phyloP scores from a whole-genome alignment of 768 basidiomycete genomes.

The Mrakia blollopis region DNA sequence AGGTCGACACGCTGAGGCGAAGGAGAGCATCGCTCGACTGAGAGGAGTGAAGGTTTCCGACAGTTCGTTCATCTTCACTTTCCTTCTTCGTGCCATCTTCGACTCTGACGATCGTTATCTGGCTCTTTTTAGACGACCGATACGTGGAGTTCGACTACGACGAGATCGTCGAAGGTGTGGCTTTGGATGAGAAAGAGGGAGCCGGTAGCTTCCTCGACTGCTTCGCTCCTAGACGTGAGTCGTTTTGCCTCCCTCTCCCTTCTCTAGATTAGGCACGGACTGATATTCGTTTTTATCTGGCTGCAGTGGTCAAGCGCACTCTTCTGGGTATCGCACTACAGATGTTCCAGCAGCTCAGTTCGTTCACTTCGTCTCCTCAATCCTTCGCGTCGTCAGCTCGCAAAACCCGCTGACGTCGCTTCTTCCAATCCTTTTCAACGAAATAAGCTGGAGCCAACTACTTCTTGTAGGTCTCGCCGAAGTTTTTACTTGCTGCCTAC shows the following conservation, averaged over 20 bases:
- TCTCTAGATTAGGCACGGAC: too few species aligned
- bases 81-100: too few species aligned
- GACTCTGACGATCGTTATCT: too few species aligned
- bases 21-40: not conserved
- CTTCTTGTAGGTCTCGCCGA: conserved; percentile 26
- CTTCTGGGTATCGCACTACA: conserved; percentile 57
- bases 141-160: conserved; percentile 43
- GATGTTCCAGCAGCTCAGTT: conserved; percentile 66
- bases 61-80: not conserved
- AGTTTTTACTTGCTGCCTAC: too few species aligned
- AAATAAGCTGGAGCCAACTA: conserved; percentile 33
- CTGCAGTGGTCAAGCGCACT: conserved; percentile 62
- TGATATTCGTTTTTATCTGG: too few species aligned
- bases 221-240: conserved; percentile 24
- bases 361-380: conserved; percentile 44
- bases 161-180: conserved; percentile 50
- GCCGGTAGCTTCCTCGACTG: not conserved
- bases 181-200: conserved; percentile 60
- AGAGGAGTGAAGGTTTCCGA: not conserved
- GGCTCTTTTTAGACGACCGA: conserved; percentile 30
- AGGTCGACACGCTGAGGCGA: not conserved
- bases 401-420: not conserved
- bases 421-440: not conserved
- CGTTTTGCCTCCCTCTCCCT: too few species aligned
- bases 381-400: not conserved